Evolutionary conservation across 345 rosid genomes (phyloP).

Genomic region (Angophora floribunda): DNA sequence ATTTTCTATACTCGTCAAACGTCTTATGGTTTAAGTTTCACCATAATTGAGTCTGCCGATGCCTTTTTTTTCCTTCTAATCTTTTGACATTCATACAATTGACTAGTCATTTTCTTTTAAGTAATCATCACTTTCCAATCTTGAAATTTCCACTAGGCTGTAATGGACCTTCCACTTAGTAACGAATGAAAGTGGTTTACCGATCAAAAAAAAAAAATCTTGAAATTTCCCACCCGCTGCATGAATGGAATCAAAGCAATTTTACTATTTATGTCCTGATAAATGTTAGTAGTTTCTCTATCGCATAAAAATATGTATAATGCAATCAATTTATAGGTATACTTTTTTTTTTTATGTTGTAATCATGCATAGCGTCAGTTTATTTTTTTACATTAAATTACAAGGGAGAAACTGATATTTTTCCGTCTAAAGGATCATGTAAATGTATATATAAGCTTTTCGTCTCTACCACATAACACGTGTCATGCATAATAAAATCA

Average conservation of each 20-base stretch:
- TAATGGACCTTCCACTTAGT: no score
- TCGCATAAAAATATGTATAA: neutral
- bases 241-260: neutral
- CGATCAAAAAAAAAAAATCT: no score
- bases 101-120: neutral
- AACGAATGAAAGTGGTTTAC: no score
- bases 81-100: neutral
- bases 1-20: neutral
- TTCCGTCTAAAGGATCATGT: neutral
- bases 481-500: no score
- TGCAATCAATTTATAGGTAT: neutral
- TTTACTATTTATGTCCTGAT: rapidly evolving
- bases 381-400: neutral
- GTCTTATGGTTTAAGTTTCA: neutral
- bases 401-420: neutral
- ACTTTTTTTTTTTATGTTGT: neutral
- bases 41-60: neutral
- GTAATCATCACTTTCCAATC: neutral
- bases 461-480: neutral
- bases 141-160: no score
- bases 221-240: rapidly evolving
- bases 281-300: no score
- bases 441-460: neutral
- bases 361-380: neutral
- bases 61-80: no score